Percentiles rank a stretch among this genome's conserved stretches.
Evolutionary conservation across 2,329 filamentous ascomycete species (phyloP).

Genomic region (Aureobasidium sp.): DNA sequence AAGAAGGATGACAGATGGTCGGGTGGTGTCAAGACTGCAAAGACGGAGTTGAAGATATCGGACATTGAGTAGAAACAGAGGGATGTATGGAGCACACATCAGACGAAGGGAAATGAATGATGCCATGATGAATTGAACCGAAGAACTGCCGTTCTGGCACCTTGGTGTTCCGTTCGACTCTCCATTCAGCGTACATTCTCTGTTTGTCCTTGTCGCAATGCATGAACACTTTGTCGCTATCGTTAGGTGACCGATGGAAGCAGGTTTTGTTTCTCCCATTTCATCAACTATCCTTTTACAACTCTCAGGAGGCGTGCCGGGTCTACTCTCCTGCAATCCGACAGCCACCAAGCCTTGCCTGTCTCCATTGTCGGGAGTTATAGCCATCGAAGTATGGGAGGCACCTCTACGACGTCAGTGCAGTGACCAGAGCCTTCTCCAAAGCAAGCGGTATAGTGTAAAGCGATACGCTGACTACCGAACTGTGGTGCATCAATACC

Average conservation of each 20-base stretch:
- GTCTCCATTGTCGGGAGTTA: neutral
- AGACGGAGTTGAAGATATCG: neutral
- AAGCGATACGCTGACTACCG: neutral
- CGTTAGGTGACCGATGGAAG: neutral
- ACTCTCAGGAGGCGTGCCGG: neutral
- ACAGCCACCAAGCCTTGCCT: neutral
- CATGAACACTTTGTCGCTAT: neutral
- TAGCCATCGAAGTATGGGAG: neutral
- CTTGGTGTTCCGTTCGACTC: neutral
- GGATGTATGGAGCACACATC: no score
- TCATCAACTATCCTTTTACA: no score
- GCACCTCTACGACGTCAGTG: neutral
- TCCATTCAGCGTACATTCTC: no score
- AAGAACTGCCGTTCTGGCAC: neutral
- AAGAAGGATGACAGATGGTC: constrained; percentile 28
- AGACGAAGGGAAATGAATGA: neutral
- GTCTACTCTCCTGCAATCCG: neutral
- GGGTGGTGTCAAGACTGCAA: constrained; percentile 22
- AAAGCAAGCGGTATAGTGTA: neutral
- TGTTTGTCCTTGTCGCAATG: neutral
- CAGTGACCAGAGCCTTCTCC: neutral
- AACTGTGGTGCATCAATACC: no score
- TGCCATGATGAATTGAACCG: neutral
- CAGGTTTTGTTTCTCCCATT: neutral
- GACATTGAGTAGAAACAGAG: neutral